Percentiles rank a stretch among this genome's conserved stretches.
These are phyloP conservation scores for Diplotaxis tenuifolia DNA, from an alignment of 345 rosid species.

Conservation along the genomic window DNA sequence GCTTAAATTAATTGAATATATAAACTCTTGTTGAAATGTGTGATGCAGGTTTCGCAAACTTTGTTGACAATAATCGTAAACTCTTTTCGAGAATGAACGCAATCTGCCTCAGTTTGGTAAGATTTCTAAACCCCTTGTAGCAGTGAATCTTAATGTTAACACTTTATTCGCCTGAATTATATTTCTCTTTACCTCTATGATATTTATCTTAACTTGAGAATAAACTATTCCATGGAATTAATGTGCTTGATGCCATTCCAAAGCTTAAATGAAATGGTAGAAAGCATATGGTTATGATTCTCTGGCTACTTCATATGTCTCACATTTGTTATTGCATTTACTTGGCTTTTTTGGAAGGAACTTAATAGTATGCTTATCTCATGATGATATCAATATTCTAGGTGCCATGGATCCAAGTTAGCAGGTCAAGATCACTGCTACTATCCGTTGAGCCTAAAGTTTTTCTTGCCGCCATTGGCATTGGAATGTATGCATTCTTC, in stretches of 20 bases:
- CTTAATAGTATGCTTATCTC: constrained; percentile 14
- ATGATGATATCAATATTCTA: constrained; percentile 37
- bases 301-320: no score
- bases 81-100: constrained; percentile 64
- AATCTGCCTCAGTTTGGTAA: constrained; percentile 70
- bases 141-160: constrained; percentile 1
- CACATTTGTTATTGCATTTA: no score
- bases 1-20: not conserved
- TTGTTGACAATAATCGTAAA: constrained; percentile 70
- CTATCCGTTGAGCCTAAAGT: constrained; percentile 66
- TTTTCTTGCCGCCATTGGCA: constrained; percentile 71
- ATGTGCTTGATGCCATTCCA: not conserved
- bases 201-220: not conserved
- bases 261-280: no score
- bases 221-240: not conserved
- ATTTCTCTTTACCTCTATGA: not conserved
- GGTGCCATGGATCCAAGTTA: constrained; percentile 97
- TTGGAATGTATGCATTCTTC: constrained; percentile 61
- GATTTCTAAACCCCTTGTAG: not conserved
- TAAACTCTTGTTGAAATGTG: constrained; percentile 2
- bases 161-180: not conserved
- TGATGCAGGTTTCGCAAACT: constrained; percentile 61
- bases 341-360: not conserved
- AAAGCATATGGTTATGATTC: no score
- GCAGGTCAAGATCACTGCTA: constrained; percentile 81